phyloP scores from a whole-genome alignment of 805 yeast genomes.

The Myxozyma sirexii region DNA sequence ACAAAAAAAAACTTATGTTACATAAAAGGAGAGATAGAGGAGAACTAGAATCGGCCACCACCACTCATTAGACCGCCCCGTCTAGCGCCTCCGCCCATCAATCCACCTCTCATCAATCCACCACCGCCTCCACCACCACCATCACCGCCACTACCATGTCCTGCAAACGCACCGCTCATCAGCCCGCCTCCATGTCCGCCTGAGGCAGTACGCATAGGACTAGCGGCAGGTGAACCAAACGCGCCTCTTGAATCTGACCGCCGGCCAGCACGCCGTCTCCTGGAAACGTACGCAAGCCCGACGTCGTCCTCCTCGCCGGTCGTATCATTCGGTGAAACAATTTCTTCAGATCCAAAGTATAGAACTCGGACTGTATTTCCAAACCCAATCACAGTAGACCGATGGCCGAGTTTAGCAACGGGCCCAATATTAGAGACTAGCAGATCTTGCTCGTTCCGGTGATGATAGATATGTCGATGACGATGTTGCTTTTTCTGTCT shows the following conservation, averaged over 20 bases:
- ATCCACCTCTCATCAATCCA: slow-evolving; percentile 16
- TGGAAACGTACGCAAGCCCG: slow-evolving; percentile 28
- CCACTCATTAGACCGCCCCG: not conserved
- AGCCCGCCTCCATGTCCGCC: slow-evolving; percentile 19
- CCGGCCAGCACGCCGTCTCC: slow-evolving; percentile 25
- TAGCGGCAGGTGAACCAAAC: slow-evolving; percentile 4
- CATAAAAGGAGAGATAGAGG: not conserved
- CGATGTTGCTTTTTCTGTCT: not conserved
- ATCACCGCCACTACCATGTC: not conserved
- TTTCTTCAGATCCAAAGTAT: slow-evolving; percentile 74
- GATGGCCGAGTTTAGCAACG: slow-evolving; percentile 71
- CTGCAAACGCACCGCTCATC: slow-evolving; percentile 22
- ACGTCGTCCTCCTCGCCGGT: slow-evolving; percentile 43
- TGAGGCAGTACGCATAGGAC: slow-evolving; percentile 4
- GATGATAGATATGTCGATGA: slow-evolving; percentile 3
- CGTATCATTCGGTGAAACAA: slow-evolving; percentile 58
- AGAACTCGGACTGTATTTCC: slow-evolving; percentile 73
- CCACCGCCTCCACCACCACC: slow-evolving; percentile 7
- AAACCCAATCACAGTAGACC: slow-evolving; percentile 72
- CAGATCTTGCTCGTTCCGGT: slow-evolving; percentile 20
- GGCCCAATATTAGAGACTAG: slow-evolving; percentile 62
- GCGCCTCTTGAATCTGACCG: slow-evolving; percentile 28
- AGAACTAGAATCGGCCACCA: not conserved
- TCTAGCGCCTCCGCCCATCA: slow-evolving; percentile 27
- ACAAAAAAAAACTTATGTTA: not conserved